Evolutionary conservation across 768 basidiomycete genomes (phyloP), one percentile per base, ranked within the genome.

Genomic region (Podaxis sp.): DNA sequence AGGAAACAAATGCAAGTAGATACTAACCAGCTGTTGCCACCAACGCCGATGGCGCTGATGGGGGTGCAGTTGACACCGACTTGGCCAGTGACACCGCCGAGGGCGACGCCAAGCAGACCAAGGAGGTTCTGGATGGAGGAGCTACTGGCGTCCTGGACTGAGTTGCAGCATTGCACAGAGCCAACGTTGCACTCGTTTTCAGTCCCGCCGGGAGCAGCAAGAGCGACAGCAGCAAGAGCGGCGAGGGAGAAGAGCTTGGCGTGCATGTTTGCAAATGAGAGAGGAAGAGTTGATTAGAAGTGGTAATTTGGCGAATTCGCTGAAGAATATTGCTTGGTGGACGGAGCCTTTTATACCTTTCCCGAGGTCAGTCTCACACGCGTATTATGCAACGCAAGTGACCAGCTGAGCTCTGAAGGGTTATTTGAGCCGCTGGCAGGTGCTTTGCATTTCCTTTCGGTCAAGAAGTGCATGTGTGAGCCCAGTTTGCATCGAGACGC

Each of bases 31-130:
- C 61, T 63, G 19, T 61, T 63, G 13, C 66, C 64, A 9, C 66
- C 68, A 8, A 55, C 62, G 15, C 70, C 70, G 27, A 72, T 47
- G 51, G 66, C 69, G 59, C 65, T 67, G 63, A 73, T 66, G 33
- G 73, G 69, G 58, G n/a, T 65, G 64, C 72, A 73, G 27, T 66
- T 68, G 29, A 71, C 1, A 33, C 72, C 73, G 27, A 74, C 67
- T 4, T 55, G 66, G 37, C 51, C 70, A 55, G 62, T 70, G 56
- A 72, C 51, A 41, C 65, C 58, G 29, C 25, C 56, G 5, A 66
- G 64, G 27, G 61, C 56, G 36, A 67, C 51, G 25, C 68, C 68
- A 29, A 73, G 61, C 29, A 73, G 69, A 15, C 47, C 49, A 9
- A 56, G 68, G 22, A 72, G 63, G 49, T 4, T 38, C 11, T 29